Evolutionary conservation across 805 yeast genomes (phyloP).

Genomic region (Starmerella vitae): DNA sequence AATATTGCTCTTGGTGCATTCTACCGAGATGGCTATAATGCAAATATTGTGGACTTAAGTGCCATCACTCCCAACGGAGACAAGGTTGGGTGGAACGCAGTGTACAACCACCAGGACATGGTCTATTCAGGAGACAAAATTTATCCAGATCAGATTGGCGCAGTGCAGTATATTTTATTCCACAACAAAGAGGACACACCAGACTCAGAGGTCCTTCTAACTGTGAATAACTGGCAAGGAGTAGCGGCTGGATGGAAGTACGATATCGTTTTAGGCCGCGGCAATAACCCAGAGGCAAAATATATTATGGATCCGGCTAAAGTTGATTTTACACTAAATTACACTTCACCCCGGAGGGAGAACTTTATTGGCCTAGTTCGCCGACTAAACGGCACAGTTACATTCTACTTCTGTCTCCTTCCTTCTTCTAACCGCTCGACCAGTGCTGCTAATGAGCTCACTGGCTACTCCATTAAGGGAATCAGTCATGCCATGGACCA

Average conservation of each 20-base stretch:
- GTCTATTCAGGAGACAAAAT: neutral
- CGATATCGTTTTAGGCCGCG: neutral
- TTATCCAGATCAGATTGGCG: neutral
- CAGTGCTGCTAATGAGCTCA: neutral
- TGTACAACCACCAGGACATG: neutral
- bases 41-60: neutral
- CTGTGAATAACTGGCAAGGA: neutral
- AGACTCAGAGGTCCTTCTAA: neutral
- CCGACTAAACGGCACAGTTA: neutral
- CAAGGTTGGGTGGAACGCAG: neutral
- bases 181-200: too few species aligned
- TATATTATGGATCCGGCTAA: constrained; percentile 3
- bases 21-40: neutral
- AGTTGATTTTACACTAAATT: neutral
- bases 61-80: neutral
- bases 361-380: neutral
- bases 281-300: neutral
- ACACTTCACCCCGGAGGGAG: neutral
- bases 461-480: neutral
- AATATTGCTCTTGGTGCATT: neutral
- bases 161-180: neutral
- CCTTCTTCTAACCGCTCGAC: neutral
- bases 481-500: neutral
- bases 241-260: neutral
- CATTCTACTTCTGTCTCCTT: neutral